These are phyloP conservation scores for Cyberlindnera xishuangbannaensis DNA, from an alignment of 805 yeast genomes.

Conservation along the genomic window DNA sequence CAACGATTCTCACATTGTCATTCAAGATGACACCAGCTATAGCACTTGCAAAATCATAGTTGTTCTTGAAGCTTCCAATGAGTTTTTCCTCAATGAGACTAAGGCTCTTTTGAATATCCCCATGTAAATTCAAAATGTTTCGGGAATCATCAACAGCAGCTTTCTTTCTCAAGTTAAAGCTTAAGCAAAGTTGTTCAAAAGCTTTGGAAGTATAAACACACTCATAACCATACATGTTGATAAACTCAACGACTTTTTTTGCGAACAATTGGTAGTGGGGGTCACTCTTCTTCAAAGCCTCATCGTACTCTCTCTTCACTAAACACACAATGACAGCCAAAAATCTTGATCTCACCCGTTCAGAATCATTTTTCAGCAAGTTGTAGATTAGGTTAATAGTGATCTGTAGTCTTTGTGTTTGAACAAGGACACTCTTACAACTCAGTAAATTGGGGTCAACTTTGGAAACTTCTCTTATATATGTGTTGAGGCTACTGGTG, in stretches of 20 bases:
- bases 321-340: constrained; percentile 14
- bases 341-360: constrained; percentile 9
- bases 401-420: constrained; percentile 18
- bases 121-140: constrained; percentile 10
- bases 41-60: constrained; percentile 5
- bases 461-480: constrained; percentile 15
- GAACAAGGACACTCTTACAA: constrained; percentile 13
- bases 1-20: constrained; percentile 5
- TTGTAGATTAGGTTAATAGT: constrained; percentile 14
- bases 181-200: constrained; percentile 10
- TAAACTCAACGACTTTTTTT: constrained; percentile 14
- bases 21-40: constrained; percentile 7
- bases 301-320: constrained; percentile 14
- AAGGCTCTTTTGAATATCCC: constrained; percentile 14
- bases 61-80: constrained; percentile 8
- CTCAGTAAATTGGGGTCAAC: constrained; percentile 14
- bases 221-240: constrained; percentile 14
- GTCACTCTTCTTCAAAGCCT: constrained; percentile 2
- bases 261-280: constrained; percentile 9
- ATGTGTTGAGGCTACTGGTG: constrained; percentile 15
- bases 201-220: constrained; percentile 11
- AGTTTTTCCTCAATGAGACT: constrained; percentile 12
- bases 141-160: constrained; percentile 7
- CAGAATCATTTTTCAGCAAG: constrained; percentile 11
- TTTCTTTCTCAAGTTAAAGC: constrained; percentile 7